Conservation (phyloP, 495 filamentous ascomycete species). For the Hypoxylon crocopeplum region DNA sequence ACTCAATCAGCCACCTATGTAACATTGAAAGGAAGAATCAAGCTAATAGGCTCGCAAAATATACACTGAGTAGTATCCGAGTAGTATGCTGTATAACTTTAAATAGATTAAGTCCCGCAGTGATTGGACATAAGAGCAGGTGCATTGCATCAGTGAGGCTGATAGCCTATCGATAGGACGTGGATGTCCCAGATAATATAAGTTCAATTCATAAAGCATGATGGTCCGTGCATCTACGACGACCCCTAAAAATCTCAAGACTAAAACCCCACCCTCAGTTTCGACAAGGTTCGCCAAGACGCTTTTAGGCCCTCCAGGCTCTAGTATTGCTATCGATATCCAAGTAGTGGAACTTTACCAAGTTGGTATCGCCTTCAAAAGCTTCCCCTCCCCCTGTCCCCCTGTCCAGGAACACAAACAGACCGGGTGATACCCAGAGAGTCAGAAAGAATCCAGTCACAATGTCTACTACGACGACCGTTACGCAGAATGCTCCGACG, state of each 20-base stretch:
- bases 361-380: too few relatives aligned
- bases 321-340: slow-evolving; percentile 25
- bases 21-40: too few relatives aligned
- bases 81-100: slow-evolving; percentile 5
- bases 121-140: slow-evolving; percentile 2
- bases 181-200: not conserved
- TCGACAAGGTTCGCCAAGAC: too few relatives aligned
- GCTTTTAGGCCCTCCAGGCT: too few relatives aligned
- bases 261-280: too few relatives aligned
- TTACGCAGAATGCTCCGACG: slow-evolving; percentile 65
- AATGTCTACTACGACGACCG: slow-evolving; percentile 51
- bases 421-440: not conserved
- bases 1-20: too few relatives aligned
- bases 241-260: slow-evolving; percentile 16
- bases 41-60: too few relatives aligned
- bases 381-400: not conserved
- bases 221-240: not conserved
- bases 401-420: not conserved
- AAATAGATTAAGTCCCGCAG: not conserved
- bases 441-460: slow-evolving; percentile 16
- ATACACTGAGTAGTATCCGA: slow-evolving; percentile 8
- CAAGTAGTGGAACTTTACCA: slow-evolving; percentile 1
- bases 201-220: too few relatives aligned
- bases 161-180: slow-evolving; percentile 24
- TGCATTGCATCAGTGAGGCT: slow-evolving; percentile 28